Evolutionary conservation across 768 basidiomycete species (phyloP), one percentile per base, ranked within the genome.

Genomic region (Leucogyrophana mollusca): DNA sequence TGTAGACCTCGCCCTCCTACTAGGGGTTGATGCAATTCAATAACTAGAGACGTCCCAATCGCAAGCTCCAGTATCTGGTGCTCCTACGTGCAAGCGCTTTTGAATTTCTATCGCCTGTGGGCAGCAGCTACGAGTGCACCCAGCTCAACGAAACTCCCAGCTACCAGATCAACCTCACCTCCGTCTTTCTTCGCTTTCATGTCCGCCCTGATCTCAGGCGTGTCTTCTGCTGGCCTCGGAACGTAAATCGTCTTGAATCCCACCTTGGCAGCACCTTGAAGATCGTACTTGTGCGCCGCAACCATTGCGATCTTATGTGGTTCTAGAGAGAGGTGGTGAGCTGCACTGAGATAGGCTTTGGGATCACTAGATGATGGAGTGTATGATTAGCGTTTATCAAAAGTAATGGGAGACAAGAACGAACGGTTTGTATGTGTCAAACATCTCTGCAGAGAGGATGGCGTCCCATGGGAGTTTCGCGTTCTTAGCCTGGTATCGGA

Each of bases 341-440:
- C 59, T 1, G 77, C 76, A 3, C 72, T 68, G 1, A 71, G 61
- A 52, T 86, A 87, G 0, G 75, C 69, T 34, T 73, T 66, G 8
- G 74, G 74, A 56, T 77, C 76, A 2, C 81, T 82, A 49, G 27
- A 30, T 62, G 8, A 10, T 18, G 16, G 11, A 22, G 17, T 36
- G 18, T 22, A 32, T 24, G n/a, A 22, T 14, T 22, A 11, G 25
- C 2, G 17, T 9, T 23, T 6, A 40, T 16, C 17, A 40, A 33
- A 14, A 21, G 24, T 42, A 32, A 35, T 20, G 22, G 24, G 23
- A 46, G 23, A 25, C 22, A n/a, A 6, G 21, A 5, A 64, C 79
- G 32, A 35, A 85, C 84, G 85, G 82, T 56, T 87, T 87, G 68
- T 77, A 86, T 0, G 76, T 74, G 8, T 70, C 67, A 40, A 85